Evolutionary conservation across 2,329 filamentous ascomycete species (phyloP).

Genomic region (Trichoderma sp.): DNA sequence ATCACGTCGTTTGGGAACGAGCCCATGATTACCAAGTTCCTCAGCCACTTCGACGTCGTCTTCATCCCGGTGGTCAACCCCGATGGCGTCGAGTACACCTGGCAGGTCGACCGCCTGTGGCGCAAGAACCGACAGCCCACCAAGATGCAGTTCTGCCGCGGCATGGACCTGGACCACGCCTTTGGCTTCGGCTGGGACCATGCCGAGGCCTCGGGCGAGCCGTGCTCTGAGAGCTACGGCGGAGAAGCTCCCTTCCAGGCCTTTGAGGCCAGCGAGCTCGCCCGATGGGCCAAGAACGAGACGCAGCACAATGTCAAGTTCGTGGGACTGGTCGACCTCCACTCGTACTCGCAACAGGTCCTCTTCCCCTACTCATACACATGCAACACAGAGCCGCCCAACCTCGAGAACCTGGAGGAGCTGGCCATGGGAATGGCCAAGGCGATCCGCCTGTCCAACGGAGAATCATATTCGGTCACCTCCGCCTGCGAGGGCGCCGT

Average conservation of each 20-base stretch:
- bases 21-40: constrained; percentile 70
- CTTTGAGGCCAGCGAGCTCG: constrained; percentile 72
- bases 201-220: constrained; percentile 66
- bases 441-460: constrained; percentile 78
- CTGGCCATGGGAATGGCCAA: constrained; percentile 86
- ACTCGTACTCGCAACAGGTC: constrained; percentile 94
- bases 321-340: constrained; percentile 84
- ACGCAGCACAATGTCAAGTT: constrained; percentile 72
- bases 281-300: constrained; percentile 81
- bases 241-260: constrained; percentile 83
- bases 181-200: constrained; percentile 86
- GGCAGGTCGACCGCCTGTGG: constrained; percentile 90
- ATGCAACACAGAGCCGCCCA: constrained; percentile 76
- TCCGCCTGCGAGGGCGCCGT: constrained; percentile 86
- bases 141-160: constrained; percentile 77
- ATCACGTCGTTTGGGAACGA: constrained; percentile 80
- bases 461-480: constrained; percentile 73
- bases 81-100: constrained; percentile 92
- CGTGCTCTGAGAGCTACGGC: constrained; percentile 88
- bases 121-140: constrained; percentile 91
- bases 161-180: constrained; percentile 84
- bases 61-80: constrained; percentile 89
- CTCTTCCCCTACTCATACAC: constrained; percentile 90
- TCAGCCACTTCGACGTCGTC: constrained; percentile 84
- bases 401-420: constrained; percentile 89